Conservation (phyloP, 441 rosid species). For the Manihot esculenta region DNA sequence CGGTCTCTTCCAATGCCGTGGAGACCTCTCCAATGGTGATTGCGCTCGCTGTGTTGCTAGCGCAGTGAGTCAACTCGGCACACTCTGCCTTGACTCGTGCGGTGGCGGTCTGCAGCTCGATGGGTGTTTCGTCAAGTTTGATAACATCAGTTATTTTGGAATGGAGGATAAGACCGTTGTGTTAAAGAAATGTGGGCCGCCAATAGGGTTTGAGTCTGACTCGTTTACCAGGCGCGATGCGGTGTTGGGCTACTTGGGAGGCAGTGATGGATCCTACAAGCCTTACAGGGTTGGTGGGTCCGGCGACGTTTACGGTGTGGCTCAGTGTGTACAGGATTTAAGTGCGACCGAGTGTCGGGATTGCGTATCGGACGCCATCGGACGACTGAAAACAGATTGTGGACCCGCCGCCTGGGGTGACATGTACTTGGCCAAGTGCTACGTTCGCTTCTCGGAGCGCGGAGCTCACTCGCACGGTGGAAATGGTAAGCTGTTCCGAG, state of each 20-base stretch:
- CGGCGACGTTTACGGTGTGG: slow-evolving; percentile 57
- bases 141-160: slow-evolving; percentile 65
- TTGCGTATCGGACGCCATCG: slow-evolving; percentile 64
- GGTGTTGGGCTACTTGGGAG: slow-evolving; percentile 44
- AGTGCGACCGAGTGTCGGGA: slow-evolving; percentile 70
- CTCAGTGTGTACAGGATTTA: slow-evolving; percentile 84
- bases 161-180: slow-evolving; percentile 71
- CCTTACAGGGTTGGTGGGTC: slow-evolving; percentile 68
- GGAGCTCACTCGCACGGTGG: slow-evolving; percentile 47
- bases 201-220: slow-evolving; percentile 49
- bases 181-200: slow-evolving; percentile 65
- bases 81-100: slow-evolving; percentile 50
- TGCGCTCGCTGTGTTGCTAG: slow-evolving; percentile 68
- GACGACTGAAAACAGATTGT: slow-evolving; percentile 62
- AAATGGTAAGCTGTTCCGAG: slow-evolving; percentile 51
- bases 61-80: slow-evolving; percentile 54
- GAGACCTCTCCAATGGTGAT: slow-evolving; percentile 77
- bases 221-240: slow-evolving; percentile 57
- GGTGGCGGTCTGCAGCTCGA: slow-evolving; percentile 77
- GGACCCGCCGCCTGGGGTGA: slow-evolving; percentile 62
- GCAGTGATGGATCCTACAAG: slow-evolving; percentile 53
- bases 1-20: slow-evolving; percentile 96
- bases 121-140: slow-evolving; percentile 78
- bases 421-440: slow-evolving; percentile 78
- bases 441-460: slow-evolving; percentile 61